Evolutionary conservation across 148 eudicot species (phyloP), one percentile per base, ranked within the genome.

Genomic region (Persicaria maculosa): DNA sequence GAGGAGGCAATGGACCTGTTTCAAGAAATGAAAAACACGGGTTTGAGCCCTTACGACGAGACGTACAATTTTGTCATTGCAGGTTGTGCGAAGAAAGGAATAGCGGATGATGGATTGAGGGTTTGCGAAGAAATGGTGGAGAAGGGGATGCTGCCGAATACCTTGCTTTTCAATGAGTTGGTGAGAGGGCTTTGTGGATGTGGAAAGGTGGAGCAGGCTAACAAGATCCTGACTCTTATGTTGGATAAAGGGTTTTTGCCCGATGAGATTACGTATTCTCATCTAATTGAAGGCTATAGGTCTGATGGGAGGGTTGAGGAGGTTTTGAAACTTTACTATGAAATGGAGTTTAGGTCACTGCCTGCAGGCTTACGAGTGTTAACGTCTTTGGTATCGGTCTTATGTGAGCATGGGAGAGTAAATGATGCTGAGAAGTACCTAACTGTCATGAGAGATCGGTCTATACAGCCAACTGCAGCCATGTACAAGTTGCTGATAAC

Each of bases 241-340:
- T 81, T 88, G 62, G 90, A 88, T 44, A 86, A 86, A 72, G 98
- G 96, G n/a, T 90, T 88, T 77, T 44, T 50, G 44, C 92, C 98
- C 9, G 83, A 87, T 72, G 81, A 82, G 73, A 76, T 79, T 43
- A 86, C 91, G 15, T 93, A 81, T 68, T 74, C 78, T 74, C 77
- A 57, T 84, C 83, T 94, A 46, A 82, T 90, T 74, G 83, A 80
- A 20, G 98, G 98, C 31, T 90, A 88, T 83, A 80, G 77, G 54
- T 78, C 75, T 78, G 86, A 83, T 74, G 87, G 84, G 68, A 83
- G 87, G 15, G 47, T 81, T 64, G 83, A 86, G 52, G 89, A 89
- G 73, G 84, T 82, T 79, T 80, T 85, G 44, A 90, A 90, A 81
- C 71, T 94, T 50, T 88, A 87, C 44, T 79, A 89, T 76, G 98